phyloP scores from a whole-genome alignment of 805 yeast genomes.

The Schizosaccharomyces cryophilus region DNA sequence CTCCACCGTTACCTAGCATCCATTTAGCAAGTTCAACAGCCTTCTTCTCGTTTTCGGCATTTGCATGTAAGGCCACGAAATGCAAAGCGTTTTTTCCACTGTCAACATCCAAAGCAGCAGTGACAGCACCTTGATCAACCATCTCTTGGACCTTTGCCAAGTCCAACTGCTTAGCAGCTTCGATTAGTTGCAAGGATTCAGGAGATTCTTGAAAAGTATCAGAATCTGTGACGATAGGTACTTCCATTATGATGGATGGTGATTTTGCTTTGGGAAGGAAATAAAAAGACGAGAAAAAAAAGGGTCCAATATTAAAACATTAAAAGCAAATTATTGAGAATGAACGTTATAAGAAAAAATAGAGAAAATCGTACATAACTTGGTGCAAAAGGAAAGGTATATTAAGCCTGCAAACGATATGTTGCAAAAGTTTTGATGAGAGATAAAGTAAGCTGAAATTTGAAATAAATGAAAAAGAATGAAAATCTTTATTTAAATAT shows the following conservation, averaged over 20 bases:
- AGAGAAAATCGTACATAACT: too few species aligned
- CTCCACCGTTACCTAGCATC: background rate
- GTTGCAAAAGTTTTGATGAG: too few species aligned
- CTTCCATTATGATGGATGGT: background rate
- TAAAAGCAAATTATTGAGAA: too few species aligned
- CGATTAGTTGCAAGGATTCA: background rate
- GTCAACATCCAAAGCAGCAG: background rate
- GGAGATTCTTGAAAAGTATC: background rate
- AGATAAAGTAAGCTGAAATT: too few species aligned
- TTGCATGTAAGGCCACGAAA: background rate
- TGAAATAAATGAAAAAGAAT: too few species aligned
- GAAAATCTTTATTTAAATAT: too few species aligned
- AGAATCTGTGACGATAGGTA: background rate
- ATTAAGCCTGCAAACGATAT: too few species aligned
- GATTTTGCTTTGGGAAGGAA: background rate
- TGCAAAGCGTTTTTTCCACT: background rate
- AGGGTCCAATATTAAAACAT: too few species aligned
- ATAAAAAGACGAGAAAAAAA: too few species aligned
- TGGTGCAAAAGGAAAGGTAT: too few species aligned
- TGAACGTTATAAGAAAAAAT: too few species aligned
- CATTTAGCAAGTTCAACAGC: background rate
- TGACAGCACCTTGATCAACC: background rate
- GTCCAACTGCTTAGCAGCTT: background rate
- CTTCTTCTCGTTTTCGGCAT: conserved; percentile 1
- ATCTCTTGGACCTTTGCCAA: background rate